A percentile compares a stretch with the other conserved stretches of the same genome.
phyloP scores from a whole-genome alignment of 2,329 filamentous ascomycete genomes.

The Ceratocystis papillata region DNA sequence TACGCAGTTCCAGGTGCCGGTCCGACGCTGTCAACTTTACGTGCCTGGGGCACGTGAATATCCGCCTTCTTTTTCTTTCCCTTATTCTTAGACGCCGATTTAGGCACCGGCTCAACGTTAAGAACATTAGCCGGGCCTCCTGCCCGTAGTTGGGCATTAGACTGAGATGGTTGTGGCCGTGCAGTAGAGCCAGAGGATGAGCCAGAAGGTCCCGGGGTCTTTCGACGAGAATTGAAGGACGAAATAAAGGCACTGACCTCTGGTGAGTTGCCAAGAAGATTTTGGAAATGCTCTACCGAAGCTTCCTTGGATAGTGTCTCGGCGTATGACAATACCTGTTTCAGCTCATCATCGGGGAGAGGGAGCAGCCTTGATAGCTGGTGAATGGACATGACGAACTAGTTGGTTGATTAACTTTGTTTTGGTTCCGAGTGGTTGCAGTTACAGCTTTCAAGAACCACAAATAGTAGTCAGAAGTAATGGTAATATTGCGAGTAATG shows the following conservation, averaged over 20 bases:
- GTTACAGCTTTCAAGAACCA: background rate
- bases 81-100: conserved; percentile 32
- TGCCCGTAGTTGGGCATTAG: background rate
- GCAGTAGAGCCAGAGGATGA: conserved; percentile 23
- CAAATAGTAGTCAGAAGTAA: background rate
- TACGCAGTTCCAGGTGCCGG: conserved; percentile 58
- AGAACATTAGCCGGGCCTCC: conserved; percentile 25
- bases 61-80: conserved; percentile 50
- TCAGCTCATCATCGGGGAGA: conserved; percentile 71
- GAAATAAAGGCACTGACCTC: conserved; percentile 66
- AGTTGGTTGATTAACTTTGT: background rate
- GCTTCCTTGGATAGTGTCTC: conserved; percentile 63
- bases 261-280: conserved; percentile 76
- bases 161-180: conserved; percentile 8
- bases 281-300: conserved; percentile 74
- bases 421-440: background rate
- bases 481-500: background rate
- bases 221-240: conserved; percentile 61
- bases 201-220: conserved; percentile 33
- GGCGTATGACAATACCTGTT: conserved; percentile 75
- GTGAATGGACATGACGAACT: conserved; percentile 41
- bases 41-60: conserved; percentile 53
- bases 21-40: conserved; percentile 53
- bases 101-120: conserved; percentile 39
- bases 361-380: conserved; percentile 73